Percentiles rank a stretch among this genome's conserved stretches.
These are phyloP conservation scores for Ganoderma sp. DNA, from an alignment of 1,284 basidiomycete genomes.

Conservation along the genomic window DNA sequence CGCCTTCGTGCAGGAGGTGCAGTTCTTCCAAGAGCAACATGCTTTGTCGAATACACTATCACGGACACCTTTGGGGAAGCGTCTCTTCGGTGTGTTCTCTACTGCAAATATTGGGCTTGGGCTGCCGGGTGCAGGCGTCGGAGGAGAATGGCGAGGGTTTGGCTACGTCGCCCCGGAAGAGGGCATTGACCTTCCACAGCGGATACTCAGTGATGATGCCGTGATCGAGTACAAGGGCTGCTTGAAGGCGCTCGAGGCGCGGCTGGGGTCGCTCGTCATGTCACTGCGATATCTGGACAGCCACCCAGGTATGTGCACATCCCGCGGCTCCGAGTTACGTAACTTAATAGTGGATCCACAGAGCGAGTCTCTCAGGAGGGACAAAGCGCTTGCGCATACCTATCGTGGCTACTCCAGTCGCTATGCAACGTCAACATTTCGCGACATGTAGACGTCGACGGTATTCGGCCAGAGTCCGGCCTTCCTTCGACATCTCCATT, in stretches of 20 bases:
- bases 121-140: slow-evolving; percentile 73
- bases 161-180: slow-evolving; percentile 69
- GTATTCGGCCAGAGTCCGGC: slow-evolving; percentile 58
- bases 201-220: slow-evolving; percentile 55
- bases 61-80: slow-evolving; percentile 48
- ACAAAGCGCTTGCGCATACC: slow-evolving; percentile 57
- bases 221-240: slow-evolving; percentile 58
- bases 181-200: slow-evolving; percentile 54
- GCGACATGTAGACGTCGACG: slow-evolving; percentile 78
- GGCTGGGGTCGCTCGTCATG: slow-evolving; percentile 28
- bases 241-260: slow-evolving; percentile 53
- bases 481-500: slow-evolving; percentile 37
- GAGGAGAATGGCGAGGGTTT: slow-evolving; percentile 78
- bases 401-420: slow-evolving; percentile 61
- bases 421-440: slow-evolving; percentile 77
- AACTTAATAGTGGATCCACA: slow-evolving; percentile 23
- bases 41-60: slow-evolving; percentile 40
- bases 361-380: slow-evolving; percentile 40
- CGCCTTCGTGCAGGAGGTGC: slow-evolving; percentile 75
- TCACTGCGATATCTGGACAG: slow-evolving; percentile 30
- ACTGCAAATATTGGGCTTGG: slow-evolving; percentile 70
- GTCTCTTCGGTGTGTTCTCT: slow-evolving; percentile 68
- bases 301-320: slow-evolving; percentile 30
- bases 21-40: slow-evolving; percentile 56
- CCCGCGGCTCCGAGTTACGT: not conserved